phyloP scores from a whole-genome alignment of 2,329 filamentous ascomycete genomes.

The Aureobasidium sp. region DNA sequence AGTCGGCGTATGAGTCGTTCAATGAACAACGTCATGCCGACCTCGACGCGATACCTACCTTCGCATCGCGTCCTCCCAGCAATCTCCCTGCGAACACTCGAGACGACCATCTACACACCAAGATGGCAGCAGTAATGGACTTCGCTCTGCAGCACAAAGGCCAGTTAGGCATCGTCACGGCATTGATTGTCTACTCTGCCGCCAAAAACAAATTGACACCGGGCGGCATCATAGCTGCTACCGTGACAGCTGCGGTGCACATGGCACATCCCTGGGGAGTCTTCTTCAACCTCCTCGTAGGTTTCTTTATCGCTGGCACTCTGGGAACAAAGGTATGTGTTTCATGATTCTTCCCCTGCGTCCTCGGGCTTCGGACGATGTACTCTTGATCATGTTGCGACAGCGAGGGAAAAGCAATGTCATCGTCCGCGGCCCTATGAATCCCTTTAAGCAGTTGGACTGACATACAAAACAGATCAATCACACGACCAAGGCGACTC shows the following conservation, averaged over 20 bases:
- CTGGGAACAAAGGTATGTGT: slow-evolving; percentile 66
- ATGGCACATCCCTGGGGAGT: slow-evolving; percentile 88
- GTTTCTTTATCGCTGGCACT: slow-evolving; percentile 84
- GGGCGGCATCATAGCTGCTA: slow-evolving; percentile 63
- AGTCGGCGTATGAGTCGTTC: neutral
- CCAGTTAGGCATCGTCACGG: slow-evolving; percentile 19
- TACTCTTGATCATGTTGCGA: neutral
- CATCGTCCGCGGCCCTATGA: neutral
- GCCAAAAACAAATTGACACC: slow-evolving; percentile 55
- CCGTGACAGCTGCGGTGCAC: slow-evolving; percentile 68
- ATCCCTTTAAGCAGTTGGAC: neutral
- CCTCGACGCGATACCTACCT: neutral
- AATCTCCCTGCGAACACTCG: neutral
- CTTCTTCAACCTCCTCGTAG: slow-evolving; percentile 74
- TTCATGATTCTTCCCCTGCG: neutral
- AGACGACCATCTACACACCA: neutral
- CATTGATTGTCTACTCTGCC: slow-evolving; percentile 48
- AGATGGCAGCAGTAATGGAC: neutral
- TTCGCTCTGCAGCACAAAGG: slow-evolving; percentile 6
- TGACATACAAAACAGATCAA: slow-evolving; percentile 56
- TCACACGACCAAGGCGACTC: slow-evolving; percentile 70
- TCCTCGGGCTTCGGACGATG: neutral
- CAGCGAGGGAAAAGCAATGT: neutral
- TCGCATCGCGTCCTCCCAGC: neutral
- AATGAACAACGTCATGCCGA: neutral